Percentiles rank a stretch among this genome's conserved stretches.
Conservation (phyloP, 345 rosid genomes). For the Populus deltoides region DNA sequence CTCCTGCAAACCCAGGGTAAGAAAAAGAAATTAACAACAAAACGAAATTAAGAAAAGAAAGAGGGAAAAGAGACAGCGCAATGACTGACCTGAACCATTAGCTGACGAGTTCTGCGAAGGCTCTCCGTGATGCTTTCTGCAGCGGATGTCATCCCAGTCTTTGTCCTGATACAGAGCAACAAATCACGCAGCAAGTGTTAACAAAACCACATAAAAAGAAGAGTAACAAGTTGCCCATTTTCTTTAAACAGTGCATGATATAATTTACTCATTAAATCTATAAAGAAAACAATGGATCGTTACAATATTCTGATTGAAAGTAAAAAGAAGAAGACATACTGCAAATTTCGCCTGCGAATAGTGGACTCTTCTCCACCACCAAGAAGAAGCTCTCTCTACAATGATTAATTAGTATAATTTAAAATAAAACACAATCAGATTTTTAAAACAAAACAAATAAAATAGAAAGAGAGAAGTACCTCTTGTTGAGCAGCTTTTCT, state of each 20-base stretch:
- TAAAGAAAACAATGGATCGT: not conserved
- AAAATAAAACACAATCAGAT: not conserved
- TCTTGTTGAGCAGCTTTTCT: constrained; percentile 81
- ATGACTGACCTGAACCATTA: constrained; percentile 85
- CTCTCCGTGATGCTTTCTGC: constrained; percentile 98
- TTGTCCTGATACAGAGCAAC: constrained; percentile 48
- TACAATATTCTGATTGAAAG: not conserved
- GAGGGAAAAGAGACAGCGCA: not conserved
- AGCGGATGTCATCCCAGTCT: constrained; percentile 92
- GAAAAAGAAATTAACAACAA: not conserved
- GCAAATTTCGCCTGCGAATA: constrained; percentile 75
- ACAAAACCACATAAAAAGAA: not conserved
- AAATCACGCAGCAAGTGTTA: not conserved
- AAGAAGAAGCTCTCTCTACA: constrained; percentile 85
- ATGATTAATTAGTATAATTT: not conserved
- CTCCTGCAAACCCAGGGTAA: constrained; percentile 48
- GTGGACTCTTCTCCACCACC: constrained; percentile 97
- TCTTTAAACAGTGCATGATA: not conserved
- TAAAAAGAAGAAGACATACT: constrained; percentile 43
- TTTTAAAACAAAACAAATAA: not conserved
- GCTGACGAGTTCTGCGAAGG: constrained; percentile 85
- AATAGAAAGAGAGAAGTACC: constrained; percentile 31
- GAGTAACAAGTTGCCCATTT: not conserved
- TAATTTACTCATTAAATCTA: not conserved
- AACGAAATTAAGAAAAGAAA: not conserved